Base-by-base conservation (phyloP, 306 rosid species). In the Glycine tomentella region DNA sequence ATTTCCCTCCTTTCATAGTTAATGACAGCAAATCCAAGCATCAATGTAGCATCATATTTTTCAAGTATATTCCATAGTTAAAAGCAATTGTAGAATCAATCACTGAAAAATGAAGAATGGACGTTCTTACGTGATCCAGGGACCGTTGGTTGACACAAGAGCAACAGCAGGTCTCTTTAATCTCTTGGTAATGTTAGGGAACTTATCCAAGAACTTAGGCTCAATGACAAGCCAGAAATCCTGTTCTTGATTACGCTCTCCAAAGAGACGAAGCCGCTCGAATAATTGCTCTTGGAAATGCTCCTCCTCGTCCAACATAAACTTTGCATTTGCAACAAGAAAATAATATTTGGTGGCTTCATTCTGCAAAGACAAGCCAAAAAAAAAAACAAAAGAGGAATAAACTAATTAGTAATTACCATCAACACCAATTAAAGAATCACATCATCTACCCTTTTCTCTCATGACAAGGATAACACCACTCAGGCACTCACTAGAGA, bases 291-390 rank as follows among this genome's bases (percentile, higher is more conserved):
- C 99, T 81, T 90, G 71, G 88, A 96, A 95, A 88, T 96, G 99
- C 87, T 96, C 98, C 87, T 96, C 98, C 75, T 96, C 99, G 78
- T 96, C 99, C 57, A 96, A 90, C 98, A 96, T 90, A 84, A 96
- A 96, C 71, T 96, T 96, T 38, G 99, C 99, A 82, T 96, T 93
- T 25, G 99, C 99, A 85, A 96, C 91, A 74, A 93, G 42, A 57
- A 96, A 93, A 68, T 92, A 83, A 80, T 93, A 93, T 87, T 85
- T 93, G 68, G 72, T 90, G 77, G 88, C 49, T 45, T 80, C 82
- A 81, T 80, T 58, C 97, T 91, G 84, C 83, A 74, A 72, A 66
- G 34, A 45, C 48, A 69, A 66, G 40, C 40, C 40, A 38, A 20
- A 36, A 64, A 53, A 11, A 8, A 8, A 12, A n/a, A n/a, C n/a